Conservation (phyloP, 2,329 filamentous ascomycete species). For the Nannizziopsis barbatae region DNA sequence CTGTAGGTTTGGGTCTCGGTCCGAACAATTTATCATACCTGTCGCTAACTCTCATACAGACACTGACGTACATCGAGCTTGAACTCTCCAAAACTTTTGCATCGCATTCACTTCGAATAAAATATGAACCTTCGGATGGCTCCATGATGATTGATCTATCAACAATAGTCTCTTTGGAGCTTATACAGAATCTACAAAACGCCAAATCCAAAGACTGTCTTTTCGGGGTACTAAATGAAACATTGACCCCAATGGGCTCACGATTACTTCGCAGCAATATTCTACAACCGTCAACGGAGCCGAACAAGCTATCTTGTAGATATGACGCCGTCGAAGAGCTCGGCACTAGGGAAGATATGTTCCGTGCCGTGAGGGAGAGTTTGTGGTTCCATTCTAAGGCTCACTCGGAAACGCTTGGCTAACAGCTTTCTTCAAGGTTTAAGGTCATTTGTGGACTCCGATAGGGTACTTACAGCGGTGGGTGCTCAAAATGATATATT, state of each 20-base stretch:
- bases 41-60: conserved; percentile 40
- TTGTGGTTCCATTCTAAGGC: conserved; percentile 13
- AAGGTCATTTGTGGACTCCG: conserved; percentile 64
- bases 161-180: conserved; percentile 74
- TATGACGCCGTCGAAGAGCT: conserved; percentile 80
- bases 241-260: conserved; percentile 75
- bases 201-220: conserved; percentile 69
- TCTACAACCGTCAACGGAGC: conserved; percentile 71
- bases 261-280: conserved; percentile 76
- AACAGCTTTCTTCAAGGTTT: conserved; percentile 42
- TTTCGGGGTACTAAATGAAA: conserved; percentile 76
- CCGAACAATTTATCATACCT: background rate
- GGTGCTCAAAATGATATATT: conserved; percentile 14
- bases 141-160: conserved; percentile 93
- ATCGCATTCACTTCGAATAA: conserved; percentile 70
- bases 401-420: background rate
- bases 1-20: conserved; percentile 41
- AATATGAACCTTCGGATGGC: conserved; percentile 77
- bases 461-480: conserved; percentile 67
- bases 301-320: conserved; percentile 55
- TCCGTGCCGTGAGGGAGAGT: conserved; percentile 63
- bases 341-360: conserved; percentile 71
- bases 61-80: conserved; percentile 67
- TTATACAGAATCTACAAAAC: conserved; percentile 76
- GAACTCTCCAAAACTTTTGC: conserved; percentile 58